Base-by-base conservation (phyloP, 768 basidiomycete species). In the Crassisporium funariophilum region DNA sequence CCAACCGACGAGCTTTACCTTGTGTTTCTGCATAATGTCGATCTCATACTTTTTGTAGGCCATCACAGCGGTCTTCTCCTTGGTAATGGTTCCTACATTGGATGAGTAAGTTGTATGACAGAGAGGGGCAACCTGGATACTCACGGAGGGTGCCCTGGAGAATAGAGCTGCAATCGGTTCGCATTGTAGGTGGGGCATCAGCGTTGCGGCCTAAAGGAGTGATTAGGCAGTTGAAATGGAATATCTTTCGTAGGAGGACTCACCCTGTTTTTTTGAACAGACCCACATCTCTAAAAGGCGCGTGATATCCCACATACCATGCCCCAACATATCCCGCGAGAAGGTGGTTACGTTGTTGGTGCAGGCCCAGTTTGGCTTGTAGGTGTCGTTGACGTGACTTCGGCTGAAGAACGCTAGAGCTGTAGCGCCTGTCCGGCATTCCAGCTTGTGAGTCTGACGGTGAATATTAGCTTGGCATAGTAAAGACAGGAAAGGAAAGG, bases 11-110 rank as follows among this genome's bases (percentile, higher is more conserved):
- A 46, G 44, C 35, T 38, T 46, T 12, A 46, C 35, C 22, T 37
- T 20, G 29, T 36, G 29, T 16, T 29, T 23, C 17, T 37, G 34
- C 16, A 46, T 37, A 16, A 46, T 38, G 22, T 46, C 19, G 13
- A 11, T 27, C 4, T 46, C 44, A 8, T 46, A 46, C 20, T 46
- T 46, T 20, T 21, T 21, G 22, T 46, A 46, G 17, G 20, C 27
- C 44, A 46, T 46, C 9, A 23, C n/a, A 10, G 25, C 44, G 6
- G 44, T 51, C 15, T 54, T 54, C 23, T 16, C 27, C 19, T 33
- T 19, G 1, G 44, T 47, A 11, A 31, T 41, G 13, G 20, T 49
- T 34, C 44, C 7, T 29, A 29, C 27, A 29, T 7, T 13, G 13
- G 27, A 29, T 29, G 27, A 13, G 27, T 29, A 29, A 29, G 27